Evolutionary conservation across 1,284 basidiomycete species (phyloP), one percentile per base, ranked within the genome.

Genomic region (Sanguinoderma infundibulare): DNA sequence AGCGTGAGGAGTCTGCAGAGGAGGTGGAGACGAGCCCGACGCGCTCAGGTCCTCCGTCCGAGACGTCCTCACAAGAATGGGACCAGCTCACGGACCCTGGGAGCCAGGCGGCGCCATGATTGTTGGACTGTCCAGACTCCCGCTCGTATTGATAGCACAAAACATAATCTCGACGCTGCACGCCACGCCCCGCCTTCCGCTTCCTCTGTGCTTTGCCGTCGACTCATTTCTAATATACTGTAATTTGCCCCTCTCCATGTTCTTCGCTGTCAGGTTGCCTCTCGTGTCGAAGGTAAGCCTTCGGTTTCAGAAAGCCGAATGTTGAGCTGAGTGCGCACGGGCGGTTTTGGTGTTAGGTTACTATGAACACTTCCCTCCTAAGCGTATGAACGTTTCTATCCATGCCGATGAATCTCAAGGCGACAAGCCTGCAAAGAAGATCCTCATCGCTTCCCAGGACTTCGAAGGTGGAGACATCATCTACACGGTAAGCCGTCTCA

Each of bases 31-130:
- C 78, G 69, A 87, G 86, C 74, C 86, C 84, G 57, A 81, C 80
- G 56, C 78, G 82, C 72, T 75, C 78, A 57, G 86, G 87, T 40
- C 89, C 90, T 62, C 90, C 90, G 47, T 94, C 92, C 57, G 91
- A 91, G 78, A 80, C 89, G 39, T 91, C 91, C 44, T 94, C 92
- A 53, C 90, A 91, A 77, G 92, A 94, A 73, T 94, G 92, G 92
- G 92, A 94, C 77, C 87, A 82, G 69, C 77, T 94, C 77, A 89
- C 90, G 65, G 89, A 93, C 72, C 81, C 89, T 53, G 89, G 85
- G 65, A 80, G 81, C 61, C 82, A 81, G 78, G 63, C 77, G 76
- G 71, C 77, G 67, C 72, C 65, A 39, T 70, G 61, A 66, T 60
- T 26, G 55, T 53, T 26, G 24, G 9, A 36, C 53, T 39, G 26